phyloP scores from a whole-genome alignment of 208 protist genomes.

The Acanthamoeba triangularis region DNA sequence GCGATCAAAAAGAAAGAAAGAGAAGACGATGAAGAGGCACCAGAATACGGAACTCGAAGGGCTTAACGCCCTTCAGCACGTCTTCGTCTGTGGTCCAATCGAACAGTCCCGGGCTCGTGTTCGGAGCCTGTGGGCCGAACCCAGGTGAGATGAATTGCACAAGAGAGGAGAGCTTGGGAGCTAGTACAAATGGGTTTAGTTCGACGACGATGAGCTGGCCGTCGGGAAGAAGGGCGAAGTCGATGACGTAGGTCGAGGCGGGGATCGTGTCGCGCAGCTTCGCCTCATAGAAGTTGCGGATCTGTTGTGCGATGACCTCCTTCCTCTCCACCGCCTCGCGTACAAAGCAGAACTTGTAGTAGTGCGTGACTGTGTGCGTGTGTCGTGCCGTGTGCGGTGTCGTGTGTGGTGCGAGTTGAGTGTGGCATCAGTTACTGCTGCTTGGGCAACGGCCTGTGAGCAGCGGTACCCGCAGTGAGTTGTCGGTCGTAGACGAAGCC shows the following conservation, averaged over 20 bases:
- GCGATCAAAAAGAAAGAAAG: not conserved
- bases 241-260: constrained; percentile 34
- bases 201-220: constrained; percentile 54
- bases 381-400: not conserved
- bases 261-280: not conserved
- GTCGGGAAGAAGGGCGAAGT: constrained; percentile 53
- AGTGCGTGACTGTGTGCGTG: constrained; percentile 32
- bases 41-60: constrained; percentile 74
- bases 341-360: constrained; percentile 57
- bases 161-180: not conserved
- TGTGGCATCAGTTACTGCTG: not conserved
- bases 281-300: constrained; percentile 28
- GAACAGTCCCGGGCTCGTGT: constrained; percentile 75
- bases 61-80: constrained; percentile 62
- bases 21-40: not conserved
- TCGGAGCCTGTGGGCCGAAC: not conserved
- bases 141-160: not conserved
- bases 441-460: not conserved
- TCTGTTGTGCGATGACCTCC: constrained; percentile 19
- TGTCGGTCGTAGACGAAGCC: not conserved
- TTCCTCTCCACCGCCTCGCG: constrained; percentile 30
- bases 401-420: not conserved
- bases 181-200: constrained; percentile 69
- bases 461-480: not conserved
- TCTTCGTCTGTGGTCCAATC: constrained; percentile 72